phyloP scores from a whole-genome alignment of 2,329 filamentous ascomycete species.

The Zymoseptoria crescenta region DNA sequence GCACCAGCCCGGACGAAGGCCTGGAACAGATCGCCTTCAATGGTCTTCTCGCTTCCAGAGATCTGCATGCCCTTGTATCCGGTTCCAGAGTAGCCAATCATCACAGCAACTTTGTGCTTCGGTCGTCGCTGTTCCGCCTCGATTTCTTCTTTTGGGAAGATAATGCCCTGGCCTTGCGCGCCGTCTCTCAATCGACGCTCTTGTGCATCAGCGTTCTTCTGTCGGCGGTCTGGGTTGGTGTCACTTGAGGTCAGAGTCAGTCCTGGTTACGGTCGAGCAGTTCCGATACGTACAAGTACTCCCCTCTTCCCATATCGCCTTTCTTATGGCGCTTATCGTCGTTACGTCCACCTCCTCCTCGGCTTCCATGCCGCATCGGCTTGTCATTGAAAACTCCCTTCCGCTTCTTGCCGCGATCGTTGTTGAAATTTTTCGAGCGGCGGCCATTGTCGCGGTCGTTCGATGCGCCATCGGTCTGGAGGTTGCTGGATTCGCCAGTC shows the following conservation, averaged over 20 bases:
- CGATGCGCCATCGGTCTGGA: neutral
- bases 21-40: conserved; percentile 89
- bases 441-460: conserved; percentile 10
- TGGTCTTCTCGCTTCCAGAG: conserved; percentile 61
- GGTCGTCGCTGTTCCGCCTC: conserved; percentile 77
- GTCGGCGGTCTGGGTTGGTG: conserved; percentile 41
- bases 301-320: conserved; percentile 57
- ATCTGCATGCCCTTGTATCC: conserved; percentile 98
- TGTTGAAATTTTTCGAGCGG: neutral
- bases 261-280: conserved; percentile 10
- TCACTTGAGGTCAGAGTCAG: conserved; percentile 34
- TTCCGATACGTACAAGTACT: conserved; percentile 51
- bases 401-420: conserved; percentile 18
- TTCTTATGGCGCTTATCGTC: conserved; percentile 45
- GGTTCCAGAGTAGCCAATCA: conserved; percentile 92
- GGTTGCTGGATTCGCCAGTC: conserved; percentile 6
- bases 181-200: conserved; percentile 39
- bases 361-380: conserved; percentile 18
- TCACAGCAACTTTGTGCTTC: conserved; percentile 91
- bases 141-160: conserved; percentile 71
- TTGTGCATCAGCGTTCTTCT: conserved; percentile 36
- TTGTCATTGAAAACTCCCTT: conserved; percentile 23
- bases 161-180: conserved; percentile 33
- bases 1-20: conserved; percentile 87
- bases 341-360: conserved; percentile 18